phyloP scores from a whole-genome alignment of 2,329 filamentous ascomycete species.

The Hypoxylon sp. region DNA sequence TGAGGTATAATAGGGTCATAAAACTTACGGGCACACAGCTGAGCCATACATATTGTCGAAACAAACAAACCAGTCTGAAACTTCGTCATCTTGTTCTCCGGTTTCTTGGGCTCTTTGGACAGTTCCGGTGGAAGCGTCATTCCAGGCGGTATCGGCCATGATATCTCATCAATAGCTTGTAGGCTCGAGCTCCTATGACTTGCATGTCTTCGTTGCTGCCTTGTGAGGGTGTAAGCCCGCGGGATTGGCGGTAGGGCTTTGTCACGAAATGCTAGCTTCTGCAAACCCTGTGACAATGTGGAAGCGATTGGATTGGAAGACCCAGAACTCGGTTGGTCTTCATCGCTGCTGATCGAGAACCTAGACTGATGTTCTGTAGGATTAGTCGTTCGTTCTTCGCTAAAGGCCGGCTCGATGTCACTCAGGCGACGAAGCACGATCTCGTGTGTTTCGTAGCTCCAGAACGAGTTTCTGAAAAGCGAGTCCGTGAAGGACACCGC shows the following conservation, averaged over 20 bases:
- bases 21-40: slow-evolving; percentile 52
- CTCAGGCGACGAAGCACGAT: slow-evolving; percentile 33
- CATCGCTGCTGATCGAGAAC: slow-evolving; percentile 38
- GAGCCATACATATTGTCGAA: slow-evolving; percentile 54
- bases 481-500: slow-evolving; percentile 35
- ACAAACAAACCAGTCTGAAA: slow-evolving; percentile 51
- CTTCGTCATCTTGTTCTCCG: slow-evolving; percentile 19
- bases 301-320: slow-evolving; percentile 23
- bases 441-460: slow-evolving; percentile 34
- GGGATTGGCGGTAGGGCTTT: slow-evolving; percentile 25
- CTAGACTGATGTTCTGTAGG: slow-evolving; percentile 24
- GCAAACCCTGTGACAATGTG: slow-evolving; percentile 11
- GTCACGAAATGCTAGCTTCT: slow-evolving; percentile 4
- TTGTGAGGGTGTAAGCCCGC: slow-evolving; percentile 14
- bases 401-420: slow-evolving; percentile 23
- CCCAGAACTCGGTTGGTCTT: slow-evolving; percentile 19
- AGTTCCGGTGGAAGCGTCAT: slow-evolving; percentile 1
- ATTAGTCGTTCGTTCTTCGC: background rate
- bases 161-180: slow-evolving; percentile 21
- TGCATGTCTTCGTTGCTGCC: slow-evolving; percentile 2
- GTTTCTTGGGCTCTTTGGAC: background rate
- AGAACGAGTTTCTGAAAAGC: slow-evolving; percentile 37
- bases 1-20: background rate
- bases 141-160: slow-evolving; percentile 18
- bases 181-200: slow-evolving; percentile 9